Evolutionary conservation across 1,139 yeast genomes (phyloP).

Genomic region (Kurtzmaniella quercitrusa): DNA sequence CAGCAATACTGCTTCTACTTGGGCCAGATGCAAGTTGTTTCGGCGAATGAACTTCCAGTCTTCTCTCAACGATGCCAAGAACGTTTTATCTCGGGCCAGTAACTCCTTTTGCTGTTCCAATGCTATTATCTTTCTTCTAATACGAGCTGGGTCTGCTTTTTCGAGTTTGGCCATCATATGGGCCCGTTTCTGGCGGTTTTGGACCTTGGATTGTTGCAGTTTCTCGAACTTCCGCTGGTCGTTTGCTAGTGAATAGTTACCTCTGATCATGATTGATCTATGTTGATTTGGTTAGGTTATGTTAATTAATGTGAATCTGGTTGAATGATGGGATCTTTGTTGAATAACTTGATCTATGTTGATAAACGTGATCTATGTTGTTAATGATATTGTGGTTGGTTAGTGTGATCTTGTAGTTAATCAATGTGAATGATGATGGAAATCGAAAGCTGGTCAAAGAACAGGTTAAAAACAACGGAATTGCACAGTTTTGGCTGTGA

Average conservation of each 20-base stretch:
- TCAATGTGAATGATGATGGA: too few species aligned
- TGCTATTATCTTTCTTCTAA: conserved; percentile 15
- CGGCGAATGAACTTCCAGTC: conserved; percentile 41
- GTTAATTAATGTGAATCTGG: too few species aligned
- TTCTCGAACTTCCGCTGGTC: conserved; percentile 38
- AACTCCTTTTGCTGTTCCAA: background rate
- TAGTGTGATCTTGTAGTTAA: too few species aligned
- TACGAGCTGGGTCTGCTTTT: conserved; percentile 29
- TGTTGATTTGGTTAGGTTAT: too few species aligned
- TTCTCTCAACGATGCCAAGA: conserved; percentile 23
- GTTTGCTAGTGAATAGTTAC: conserved; percentile 40
- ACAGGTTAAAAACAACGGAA: too few species aligned
- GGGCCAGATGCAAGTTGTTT: conserved; percentile 29
- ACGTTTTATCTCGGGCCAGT: conserved; percentile 9
- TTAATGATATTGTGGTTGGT: too few species aligned
- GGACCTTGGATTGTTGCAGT: conserved; percentile 33
- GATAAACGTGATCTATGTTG: too few species aligned
- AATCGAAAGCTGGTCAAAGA: too few species aligned
- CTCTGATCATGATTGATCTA: conserved; percentile 30
- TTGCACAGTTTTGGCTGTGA: too few species aligned
- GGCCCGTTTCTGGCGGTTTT: conserved; percentile 35
- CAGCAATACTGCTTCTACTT: conserved; percentile 19
- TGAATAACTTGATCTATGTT: too few species aligned
- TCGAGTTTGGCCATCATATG: conserved; percentile 23
- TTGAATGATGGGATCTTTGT: too few species aligned